Evolutionary conservation across 1,284 basidiomycete genomes (phyloP), one percentile per base, ranked within the genome.

Genomic region (Puccinia novopanici): DNA sequence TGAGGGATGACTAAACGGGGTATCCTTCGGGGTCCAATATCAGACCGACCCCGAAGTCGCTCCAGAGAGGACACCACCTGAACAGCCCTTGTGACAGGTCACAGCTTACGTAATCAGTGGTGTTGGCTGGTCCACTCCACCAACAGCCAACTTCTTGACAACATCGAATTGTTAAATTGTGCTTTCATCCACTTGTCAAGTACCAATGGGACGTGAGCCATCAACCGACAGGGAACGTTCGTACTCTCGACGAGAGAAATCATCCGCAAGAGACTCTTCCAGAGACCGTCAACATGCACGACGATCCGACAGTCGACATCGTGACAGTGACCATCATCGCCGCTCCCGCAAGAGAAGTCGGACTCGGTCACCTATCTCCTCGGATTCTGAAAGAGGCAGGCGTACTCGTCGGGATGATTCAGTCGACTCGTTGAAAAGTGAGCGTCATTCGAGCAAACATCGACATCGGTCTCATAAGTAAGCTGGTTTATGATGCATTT

Each of bases 391-490:
- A 27, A 73, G 54, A n/a, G 71, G 54, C 8, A 15, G 71, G 27
- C 71, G 52, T 45, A 55, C 50, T 55, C 52, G 71, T 17, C 30
- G 54, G n/a, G 52, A 59, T 73, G 71, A 73, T n/a, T 73, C 71
- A n/a, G 71, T n/a, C 13, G 40, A n/a, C 24, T 73, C 71, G 17
- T 34, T 45, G 37, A 42, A 45, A 42, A 59, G 71, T 30, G 40
- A 24, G 40, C 52, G 22, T 15, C 52, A 42, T 40, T 55, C 71
- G 13, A 45, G 54, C 37, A 73, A 57, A 45, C 71, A 73, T 59
- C 71, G 40, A 27, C 71, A 73, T 59, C 52, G 71, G 27, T 42
- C 52, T 73, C 71, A 59, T 40, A 73, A 73, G 71, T 73, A 30
- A 55, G 71, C n/a, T 59, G 34, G 34, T 34, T 34, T 34, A 34